Evolutionary conservation across 2,329 filamentous ascomycete species (phyloP).

Genomic region (Monosporascus sp.): DNA sequence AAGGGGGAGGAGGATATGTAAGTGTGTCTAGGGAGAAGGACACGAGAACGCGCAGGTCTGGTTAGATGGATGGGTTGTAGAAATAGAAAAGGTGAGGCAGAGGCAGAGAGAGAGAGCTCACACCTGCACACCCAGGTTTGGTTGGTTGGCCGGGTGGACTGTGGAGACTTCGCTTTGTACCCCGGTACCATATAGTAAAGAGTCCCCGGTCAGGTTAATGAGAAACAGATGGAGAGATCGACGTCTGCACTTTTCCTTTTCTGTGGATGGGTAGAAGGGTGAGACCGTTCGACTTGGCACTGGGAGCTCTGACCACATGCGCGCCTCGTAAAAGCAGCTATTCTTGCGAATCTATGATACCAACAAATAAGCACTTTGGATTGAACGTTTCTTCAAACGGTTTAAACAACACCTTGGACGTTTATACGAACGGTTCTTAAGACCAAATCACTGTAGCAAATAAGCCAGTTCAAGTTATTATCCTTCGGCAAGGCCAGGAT

Average conservation of each 20-base stretch:
- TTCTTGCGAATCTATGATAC: too few species aligned
- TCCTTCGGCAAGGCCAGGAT: too few species aligned
- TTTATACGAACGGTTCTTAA: too few species aligned
- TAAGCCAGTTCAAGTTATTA: too few species aligned
- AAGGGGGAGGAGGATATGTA: conserved; percentile 6
- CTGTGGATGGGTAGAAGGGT: not conserved
- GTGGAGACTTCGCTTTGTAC: not conserved
- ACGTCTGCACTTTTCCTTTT: not conserved
- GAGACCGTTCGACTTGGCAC: not conserved
- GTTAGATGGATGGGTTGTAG: conserved; percentile 9
- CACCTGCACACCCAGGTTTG: not conserved
- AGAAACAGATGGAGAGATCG: not conserved
- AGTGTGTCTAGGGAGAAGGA: conserved; percentile 2
- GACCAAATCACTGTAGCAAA: too few species aligned
- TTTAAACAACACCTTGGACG: too few species aligned
- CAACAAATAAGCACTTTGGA: too few species aligned
- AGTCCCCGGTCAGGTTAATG: not conserved
- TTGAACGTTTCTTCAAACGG: too few species aligned
- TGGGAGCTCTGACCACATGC: not conserved
- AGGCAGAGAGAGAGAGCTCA: conserved; percentile 13
- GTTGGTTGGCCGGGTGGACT: not conserved
- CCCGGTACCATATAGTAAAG: not conserved
- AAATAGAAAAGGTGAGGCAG: conserved; percentile 18
- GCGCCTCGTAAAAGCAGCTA: too few species aligned
- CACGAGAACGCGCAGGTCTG: conserved; percentile 7